phyloP scores from a whole-genome alignment of 345 rosid genomes.

The Citrus australasica region DNA sequence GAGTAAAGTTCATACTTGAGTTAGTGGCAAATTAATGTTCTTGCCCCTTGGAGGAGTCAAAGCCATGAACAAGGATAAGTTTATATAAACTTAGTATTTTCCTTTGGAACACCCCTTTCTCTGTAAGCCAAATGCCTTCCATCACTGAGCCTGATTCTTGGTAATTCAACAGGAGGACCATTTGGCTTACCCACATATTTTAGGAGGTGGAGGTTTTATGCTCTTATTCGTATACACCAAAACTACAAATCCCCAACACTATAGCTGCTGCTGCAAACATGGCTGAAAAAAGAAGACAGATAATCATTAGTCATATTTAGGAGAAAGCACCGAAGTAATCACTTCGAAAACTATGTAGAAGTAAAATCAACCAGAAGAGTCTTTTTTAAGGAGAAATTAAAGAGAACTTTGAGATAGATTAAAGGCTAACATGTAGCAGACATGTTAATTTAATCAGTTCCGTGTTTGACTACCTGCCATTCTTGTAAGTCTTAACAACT shows the following conservation, averaged over 20 bases:
- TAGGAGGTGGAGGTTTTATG: conserved; percentile 29
- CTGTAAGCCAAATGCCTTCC: conserved; percentile 71
- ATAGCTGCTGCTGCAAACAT: no score
- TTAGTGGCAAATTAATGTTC: conserved; percentile 31
- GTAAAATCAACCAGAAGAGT: no score
- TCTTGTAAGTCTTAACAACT: not conserved
- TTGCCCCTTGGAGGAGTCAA: conserved; percentile 82
- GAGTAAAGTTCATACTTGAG: conserved; percentile 66
- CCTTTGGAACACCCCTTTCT: conserved; percentile 18
- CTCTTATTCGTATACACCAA: conserved; percentile 13
- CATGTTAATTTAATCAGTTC: no score
- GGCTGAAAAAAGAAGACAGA: no score
- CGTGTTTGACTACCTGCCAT: not conserved
- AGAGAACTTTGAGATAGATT: not conserved
- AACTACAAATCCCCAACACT: no score
- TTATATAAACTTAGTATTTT: conserved; percentile 46
- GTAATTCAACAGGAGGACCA: conserved; percentile 17
- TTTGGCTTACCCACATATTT: conserved; percentile 23
- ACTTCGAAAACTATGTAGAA: no score
- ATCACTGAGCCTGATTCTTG: conserved; percentile 62
- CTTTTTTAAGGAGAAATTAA: not conserved
- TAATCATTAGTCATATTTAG: no score
- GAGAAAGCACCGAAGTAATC: no score
- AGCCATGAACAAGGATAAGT: conserved; percentile 74
- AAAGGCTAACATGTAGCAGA: no score